Evolutionary conservation across 2,329 filamentous ascomycete species (phyloP), one percentile per base, ranked within the genome.

Genomic region (Fulvia fulva): DNA sequence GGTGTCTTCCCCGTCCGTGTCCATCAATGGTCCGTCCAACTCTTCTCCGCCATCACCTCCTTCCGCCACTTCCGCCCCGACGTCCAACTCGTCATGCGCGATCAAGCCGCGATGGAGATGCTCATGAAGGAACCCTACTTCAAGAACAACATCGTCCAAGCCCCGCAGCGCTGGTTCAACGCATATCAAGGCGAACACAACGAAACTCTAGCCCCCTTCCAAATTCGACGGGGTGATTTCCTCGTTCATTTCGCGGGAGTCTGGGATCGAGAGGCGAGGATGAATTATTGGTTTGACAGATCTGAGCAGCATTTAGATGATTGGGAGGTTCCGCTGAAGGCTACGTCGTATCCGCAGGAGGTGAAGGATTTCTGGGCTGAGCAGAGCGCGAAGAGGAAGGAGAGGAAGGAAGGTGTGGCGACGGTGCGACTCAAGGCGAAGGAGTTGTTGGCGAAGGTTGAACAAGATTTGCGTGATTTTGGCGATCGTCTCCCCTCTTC

Each of bases 131-230:
- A 73, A 34, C 61, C 64, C 1, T 57, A 67, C 0, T 77, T 77
- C 61, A 61, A 57, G 9, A 58, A 68, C 6, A 62, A 72, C 56
- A 63, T 74, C 12, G 69, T 73, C 9, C 65, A 71, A 30, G 71
- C 74, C 44, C 75, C 76, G 12, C 75, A 77, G 58, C 63, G 76
- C 8, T 77, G 74, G 75, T 77, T 78, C 66, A 78, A 78, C 58
- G 73, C 74, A 1, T 78, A 77, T 50, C 68, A 74, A 50, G 73
- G 71, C 19, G 73, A 74, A 50, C 69, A 73, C 50, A 72, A 73
- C 55, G 71, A 73, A 55, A 75, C 70, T 2, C 58, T 76, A 30
- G 61, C 68, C 1, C 66, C 71, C 16, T 72, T 68, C 47, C 71
- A 75, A 47, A 74, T 73, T 5, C 70, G 74, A 12, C 67, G 73